Conservation (phyloP, 2,329 filamentous ascomycete genomes). For the Claviceps pazoutovae region DNA sequence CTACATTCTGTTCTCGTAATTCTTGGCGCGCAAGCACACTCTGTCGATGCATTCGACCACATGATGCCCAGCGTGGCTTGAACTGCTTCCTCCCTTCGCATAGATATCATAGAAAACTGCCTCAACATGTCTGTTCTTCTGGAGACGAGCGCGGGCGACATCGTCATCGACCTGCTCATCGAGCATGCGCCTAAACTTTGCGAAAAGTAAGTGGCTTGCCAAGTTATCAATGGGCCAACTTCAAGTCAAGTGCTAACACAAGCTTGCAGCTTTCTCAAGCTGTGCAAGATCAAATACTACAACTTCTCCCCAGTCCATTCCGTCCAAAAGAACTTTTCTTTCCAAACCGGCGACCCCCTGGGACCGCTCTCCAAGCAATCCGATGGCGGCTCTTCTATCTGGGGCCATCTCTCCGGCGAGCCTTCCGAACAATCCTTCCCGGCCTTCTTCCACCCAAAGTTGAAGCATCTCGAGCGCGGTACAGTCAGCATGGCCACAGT, state of each 20-base stretch:
- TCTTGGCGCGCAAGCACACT: not conserved
- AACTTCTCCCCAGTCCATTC: slow-evolving; percentile 90
- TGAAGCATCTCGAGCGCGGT: slow-evolving; percentile 78
- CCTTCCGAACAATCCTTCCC: slow-evolving; percentile 62
- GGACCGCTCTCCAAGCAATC: slow-evolving; percentile 73
- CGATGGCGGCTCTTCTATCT: slow-evolving; percentile 87
- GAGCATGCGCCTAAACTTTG: slow-evolving; percentile 84
- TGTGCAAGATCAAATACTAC: slow-evolving; percentile 98
- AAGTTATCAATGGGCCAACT: not conserved
- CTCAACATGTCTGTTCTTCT: slow-evolving; percentile 73
- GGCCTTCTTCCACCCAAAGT: slow-evolving; percentile 71
- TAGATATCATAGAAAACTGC: not conserved
- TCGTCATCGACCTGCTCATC: slow-evolving; percentile 84
- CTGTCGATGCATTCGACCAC: not conserved
- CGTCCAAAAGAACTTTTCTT: slow-evolving; percentile 89
- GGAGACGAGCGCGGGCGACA: slow-evolving; percentile 84
- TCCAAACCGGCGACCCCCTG: slow-evolving; percentile 89
- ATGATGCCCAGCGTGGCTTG: not conserved
- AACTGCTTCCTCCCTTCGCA: not conserved
- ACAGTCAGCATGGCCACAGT: slow-evolving; percentile 98
- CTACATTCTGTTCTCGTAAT: not conserved
- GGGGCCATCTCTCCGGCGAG: slow-evolving; percentile 60
- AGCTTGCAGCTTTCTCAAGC: slow-evolving; percentile 73
- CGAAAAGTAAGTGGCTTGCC: slow-evolving; percentile 65
- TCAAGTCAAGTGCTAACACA: slow-evolving; percentile 16